Evolutionary conservation across 2,329 filamentous ascomycete genomes (phyloP).

Genomic region (Drechmeria coniospora): DNA sequence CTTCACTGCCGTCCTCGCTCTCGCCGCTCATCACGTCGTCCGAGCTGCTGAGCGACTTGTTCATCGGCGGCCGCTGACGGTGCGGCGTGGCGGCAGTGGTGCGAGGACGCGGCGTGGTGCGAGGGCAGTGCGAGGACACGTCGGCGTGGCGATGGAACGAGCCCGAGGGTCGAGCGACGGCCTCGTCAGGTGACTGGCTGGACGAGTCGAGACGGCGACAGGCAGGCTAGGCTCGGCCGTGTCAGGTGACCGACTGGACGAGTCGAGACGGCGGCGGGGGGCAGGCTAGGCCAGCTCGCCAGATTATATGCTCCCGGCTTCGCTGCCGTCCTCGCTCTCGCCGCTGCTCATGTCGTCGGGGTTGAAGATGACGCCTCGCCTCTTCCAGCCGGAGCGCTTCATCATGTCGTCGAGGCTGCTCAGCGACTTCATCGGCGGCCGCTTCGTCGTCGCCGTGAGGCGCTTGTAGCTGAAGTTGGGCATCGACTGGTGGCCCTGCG

Average conservation of each 20-base stretch:
- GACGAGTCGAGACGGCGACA: slow-evolving; percentile 29
- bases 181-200: slow-evolving; percentile 15
- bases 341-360: slow-evolving; percentile 4
- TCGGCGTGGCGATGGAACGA: slow-evolving; percentile 9
- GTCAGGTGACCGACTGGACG: too few relatives aligned
- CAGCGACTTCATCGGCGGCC: slow-evolving; percentile 22
- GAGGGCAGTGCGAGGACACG: slow-evolving; percentile 8
- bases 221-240: slow-evolving; percentile 16
- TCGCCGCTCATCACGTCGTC: slow-evolving; percentile 19
- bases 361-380: slow-evolving; percentile 25
- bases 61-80: slow-evolving; percentile 21
- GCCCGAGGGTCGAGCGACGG: slow-evolving; percentile 7
- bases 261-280: too few relatives aligned
- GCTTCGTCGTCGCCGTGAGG: slow-evolving; percentile 10
- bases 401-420: slow-evolving; percentile 25
- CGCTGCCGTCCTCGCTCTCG: neutral
- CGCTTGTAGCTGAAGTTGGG: slow-evolving; percentile 22
- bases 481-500: slow-evolving; percentile 8
- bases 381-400: slow-evolving; percentile 28
- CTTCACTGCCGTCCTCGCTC: neutral
- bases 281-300: too few relatives aligned
- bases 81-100: slow-evolving; percentile 13
- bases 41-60: slow-evolving; percentile 21
- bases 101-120: slow-evolving; percentile 18
- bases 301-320: neutral